Evolutionary conservation across 2,329 filamentous ascomycete species (phyloP).

Genomic region (Leptographium lundbergii): DNA sequence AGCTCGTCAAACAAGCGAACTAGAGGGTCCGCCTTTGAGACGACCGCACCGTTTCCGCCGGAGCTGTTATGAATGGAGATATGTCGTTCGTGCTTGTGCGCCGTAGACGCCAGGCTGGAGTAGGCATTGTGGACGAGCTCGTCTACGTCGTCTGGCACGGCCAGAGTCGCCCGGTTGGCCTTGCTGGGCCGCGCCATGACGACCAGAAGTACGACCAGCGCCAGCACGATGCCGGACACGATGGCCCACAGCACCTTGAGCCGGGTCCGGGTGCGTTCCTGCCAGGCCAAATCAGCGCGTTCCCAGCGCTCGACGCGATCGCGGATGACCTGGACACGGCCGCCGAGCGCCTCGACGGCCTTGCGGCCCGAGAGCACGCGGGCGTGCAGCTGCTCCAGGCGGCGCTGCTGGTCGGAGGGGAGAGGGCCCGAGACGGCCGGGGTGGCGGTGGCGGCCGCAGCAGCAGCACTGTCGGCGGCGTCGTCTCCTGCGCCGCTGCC

Average conservation of each 20-base stretch:
- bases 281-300: constrained; percentile 51
- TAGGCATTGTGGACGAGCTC: not conserved
- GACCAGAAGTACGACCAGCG: constrained; percentile 32
- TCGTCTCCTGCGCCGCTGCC: not conserved
- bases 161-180: constrained; percentile 6
- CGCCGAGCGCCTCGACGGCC: constrained; percentile 46
- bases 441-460: constrained; percentile 11
- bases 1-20: constrained; percentile 9
- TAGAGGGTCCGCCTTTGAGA: not conserved
- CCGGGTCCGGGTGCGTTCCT: constrained; percentile 52
- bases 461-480: constrained; percentile 11
- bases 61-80: constrained; percentile 3
- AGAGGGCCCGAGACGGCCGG: constrained; percentile 30
- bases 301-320: constrained; percentile 56
- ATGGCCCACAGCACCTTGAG: constrained; percentile 52
- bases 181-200: constrained; percentile 15
- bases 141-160: not conserved
- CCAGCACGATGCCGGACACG: constrained; percentile 34
- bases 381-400: constrained; percentile 47
- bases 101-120: not conserved
- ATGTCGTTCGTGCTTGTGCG: not conserved
- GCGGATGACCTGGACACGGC: constrained; percentile 51
- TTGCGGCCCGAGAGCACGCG: constrained; percentile 48
- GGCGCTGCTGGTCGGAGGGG: constrained; percentile 52
- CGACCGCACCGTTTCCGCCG: not conserved